phyloP scores from a whole-genome alignment of 345 rosid species.

The Moringa oleifera region DNA sequence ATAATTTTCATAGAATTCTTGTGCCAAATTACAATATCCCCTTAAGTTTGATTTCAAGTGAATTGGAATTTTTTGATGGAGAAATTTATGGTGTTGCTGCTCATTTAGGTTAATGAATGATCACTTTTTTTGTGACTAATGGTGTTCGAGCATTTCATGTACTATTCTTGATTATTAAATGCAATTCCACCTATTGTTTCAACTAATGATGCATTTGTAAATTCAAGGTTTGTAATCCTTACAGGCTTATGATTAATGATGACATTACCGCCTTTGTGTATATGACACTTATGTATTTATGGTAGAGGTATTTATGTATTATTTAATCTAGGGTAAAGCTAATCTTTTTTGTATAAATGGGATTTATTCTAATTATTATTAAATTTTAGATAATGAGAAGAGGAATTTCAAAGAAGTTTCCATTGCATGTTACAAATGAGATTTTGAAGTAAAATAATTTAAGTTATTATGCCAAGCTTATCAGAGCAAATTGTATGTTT shows the following conservation, averaged over 20 bases:
- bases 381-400: background rate
- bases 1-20: no score
- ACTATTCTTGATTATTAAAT: constrained; percentile 9
- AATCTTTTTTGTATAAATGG: no score
- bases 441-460: background rate
- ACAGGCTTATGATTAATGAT: constrained; percentile 81
- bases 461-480: background rate
- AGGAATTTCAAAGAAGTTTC: no score
- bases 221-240: constrained; percentile 2
- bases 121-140: constrained; percentile 72
- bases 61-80: constrained; percentile 27
- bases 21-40: no score
- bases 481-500: no score
- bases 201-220: background rate
- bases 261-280: no score
- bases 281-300: no score
- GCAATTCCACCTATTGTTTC: background rate
- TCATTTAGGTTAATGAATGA: constrained; percentile 83
- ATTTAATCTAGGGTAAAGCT: background rate
- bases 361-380: no score
- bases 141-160: constrained; percentile 90
- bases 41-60: constrained; percentile 35
- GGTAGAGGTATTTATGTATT: no score
- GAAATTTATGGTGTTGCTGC: constrained; percentile 69
- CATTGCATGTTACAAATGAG: background rate